These are phyloP conservation scores for Niebla homalea DNA, from an alignment of 495 filamentous ascomycete genomes.

Conservation along the genomic window DNA sequence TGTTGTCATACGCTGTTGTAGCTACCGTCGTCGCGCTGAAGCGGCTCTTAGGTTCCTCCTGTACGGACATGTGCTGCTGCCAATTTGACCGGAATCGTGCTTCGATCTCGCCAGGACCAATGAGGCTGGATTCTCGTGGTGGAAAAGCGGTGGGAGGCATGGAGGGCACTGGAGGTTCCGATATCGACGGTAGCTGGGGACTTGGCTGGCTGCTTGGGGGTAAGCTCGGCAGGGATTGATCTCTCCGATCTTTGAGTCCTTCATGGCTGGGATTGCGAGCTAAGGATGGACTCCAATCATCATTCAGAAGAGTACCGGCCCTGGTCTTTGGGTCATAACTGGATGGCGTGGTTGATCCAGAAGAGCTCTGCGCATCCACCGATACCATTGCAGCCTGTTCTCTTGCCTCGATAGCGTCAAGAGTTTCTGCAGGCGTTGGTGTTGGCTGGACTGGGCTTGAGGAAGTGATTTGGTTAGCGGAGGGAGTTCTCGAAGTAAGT, in stretches of 20 bases:
- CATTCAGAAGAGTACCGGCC: background rate
- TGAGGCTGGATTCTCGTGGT: background rate
- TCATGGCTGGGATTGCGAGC: slow-evolving; percentile 18
- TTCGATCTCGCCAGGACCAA: background rate
- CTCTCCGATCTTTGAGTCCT: slow-evolving; percentile 4
- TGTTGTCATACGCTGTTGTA: slow-evolving; percentile 31
- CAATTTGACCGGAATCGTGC: slow-evolving; percentile 1
- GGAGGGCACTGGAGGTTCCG: background rate
- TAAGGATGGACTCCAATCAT: slow-evolving; percentile 14
- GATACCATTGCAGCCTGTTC: no score
- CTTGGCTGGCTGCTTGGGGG: background rate
- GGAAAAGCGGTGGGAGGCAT: background rate
- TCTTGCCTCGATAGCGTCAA: background rate
- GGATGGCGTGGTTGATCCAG: background rate
- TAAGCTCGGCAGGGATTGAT: slow-evolving; percentile 5
- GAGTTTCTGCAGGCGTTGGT: background rate
- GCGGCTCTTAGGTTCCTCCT: slow-evolving; percentile 45
- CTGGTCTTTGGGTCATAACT: background rate
- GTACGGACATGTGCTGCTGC: slow-evolving; percentile 20
- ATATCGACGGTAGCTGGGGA: background rate
- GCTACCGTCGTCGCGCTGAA: slow-evolving; percentile 65
- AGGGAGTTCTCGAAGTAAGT: background rate
- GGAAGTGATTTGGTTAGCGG: background rate
- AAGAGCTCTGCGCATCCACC: background rate
- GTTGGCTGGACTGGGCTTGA: background rate